Evolutionary conservation across 2,329 filamentous ascomycete genomes (phyloP).

Genomic region (Colletotrichum spaethianum): DNA sequence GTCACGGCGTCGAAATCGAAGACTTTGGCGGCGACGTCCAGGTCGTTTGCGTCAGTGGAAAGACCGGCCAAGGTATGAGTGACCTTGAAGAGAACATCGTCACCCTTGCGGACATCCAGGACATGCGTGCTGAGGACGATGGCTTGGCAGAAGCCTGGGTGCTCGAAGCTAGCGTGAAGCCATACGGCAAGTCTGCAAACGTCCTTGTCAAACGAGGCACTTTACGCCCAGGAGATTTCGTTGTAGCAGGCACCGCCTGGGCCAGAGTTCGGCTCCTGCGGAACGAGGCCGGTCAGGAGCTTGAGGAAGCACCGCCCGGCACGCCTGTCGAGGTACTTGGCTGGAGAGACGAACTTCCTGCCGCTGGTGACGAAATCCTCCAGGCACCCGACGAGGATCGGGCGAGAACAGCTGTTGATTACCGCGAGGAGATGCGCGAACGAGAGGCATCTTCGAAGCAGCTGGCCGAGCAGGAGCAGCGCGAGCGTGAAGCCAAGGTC

Average conservation of each 20-base stretch:
- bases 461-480: conserved; percentile 81
- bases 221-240: conserved; percentile 81
- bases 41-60: conserved; percentile 91
- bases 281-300: conserved; percentile 84
- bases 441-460: conserved; percentile 83
- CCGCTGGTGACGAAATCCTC: conserved; percentile 88
- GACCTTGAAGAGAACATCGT: conserved; percentile 93
- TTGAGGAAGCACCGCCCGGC: conserved; percentile 85
- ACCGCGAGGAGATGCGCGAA: conserved; percentile 80
- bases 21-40: conserved; percentile 96
- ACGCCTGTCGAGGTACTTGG: conserved; percentile 93
- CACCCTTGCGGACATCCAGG: conserved; percentile 88
- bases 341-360: conserved; percentile 88
- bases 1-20: conserved; percentile 90
- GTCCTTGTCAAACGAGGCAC: conserved; percentile 92
- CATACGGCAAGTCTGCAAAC: conserved; percentile 87
- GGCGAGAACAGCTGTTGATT: conserved; percentile 83
- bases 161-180: conserved; percentile 90
- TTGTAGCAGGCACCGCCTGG: conserved; percentile 92
- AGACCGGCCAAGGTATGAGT: conserved; percentile 92
- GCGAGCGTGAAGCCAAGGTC: conserved; percentile 66
- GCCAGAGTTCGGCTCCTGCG: conserved; percentile 86
- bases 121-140: conserved; percentile 84
- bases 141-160: conserved; percentile 93
- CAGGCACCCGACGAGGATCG: conserved; percentile 85